Percentiles rank a stretch among this genome's conserved stretches.
Conservation (phyloP, 78 protist genomes). For the Protostelium mycophagum region DNA sequence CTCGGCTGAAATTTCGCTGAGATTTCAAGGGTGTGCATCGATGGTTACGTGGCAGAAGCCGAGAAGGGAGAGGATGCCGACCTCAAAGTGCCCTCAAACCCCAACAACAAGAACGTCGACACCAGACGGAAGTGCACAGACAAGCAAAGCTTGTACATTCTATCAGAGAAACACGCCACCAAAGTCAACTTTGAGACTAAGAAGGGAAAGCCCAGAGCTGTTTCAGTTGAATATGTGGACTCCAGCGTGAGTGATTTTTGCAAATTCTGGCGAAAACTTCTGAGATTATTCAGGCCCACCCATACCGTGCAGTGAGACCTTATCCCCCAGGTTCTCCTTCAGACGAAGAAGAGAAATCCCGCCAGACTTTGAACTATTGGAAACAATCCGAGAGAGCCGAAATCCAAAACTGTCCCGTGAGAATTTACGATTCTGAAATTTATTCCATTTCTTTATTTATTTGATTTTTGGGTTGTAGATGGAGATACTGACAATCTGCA, state of each 20-base stretch:
- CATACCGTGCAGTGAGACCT: background rate
- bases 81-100: background rate
- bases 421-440: too few species aligned
- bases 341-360: background rate
- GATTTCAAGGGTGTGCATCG: background rate
- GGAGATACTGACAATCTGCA: too few species aligned
- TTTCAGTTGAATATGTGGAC: background rate
- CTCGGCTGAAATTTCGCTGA: too few species aligned
- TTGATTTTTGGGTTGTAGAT: too few species aligned
- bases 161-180: background rate
- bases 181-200: background rate
- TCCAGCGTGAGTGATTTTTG: background rate
- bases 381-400: background rate
- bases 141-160: background rate
- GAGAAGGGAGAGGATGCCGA: background rate
- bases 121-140: background rate
- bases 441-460: too few species aligned
- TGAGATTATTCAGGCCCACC: background rate
- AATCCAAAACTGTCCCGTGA: background rate
- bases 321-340: background rate
- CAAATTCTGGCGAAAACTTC: background rate
- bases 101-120: constrained; percentile 1
- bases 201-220: background rate
- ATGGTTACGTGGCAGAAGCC: background rate
- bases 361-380: background rate